A percentile compares a stretch with the other conserved stretches of the same genome.
phyloP scores from a whole-genome alignment of 257 asterid species.

The Scutellaria minor region DNA sequence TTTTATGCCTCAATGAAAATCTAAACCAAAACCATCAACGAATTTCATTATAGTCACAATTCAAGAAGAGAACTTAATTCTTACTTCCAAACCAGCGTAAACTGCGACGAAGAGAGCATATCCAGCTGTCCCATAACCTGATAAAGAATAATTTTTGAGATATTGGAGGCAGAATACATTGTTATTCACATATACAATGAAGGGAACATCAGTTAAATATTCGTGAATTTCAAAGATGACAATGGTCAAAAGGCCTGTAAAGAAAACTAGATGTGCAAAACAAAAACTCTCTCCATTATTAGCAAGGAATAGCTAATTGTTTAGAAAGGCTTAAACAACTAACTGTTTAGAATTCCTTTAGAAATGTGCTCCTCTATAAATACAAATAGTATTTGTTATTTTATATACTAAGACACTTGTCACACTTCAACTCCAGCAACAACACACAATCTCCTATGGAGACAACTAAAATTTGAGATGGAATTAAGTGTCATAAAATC shows the following conservation, averaged over 20 bases:
- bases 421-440: constrained; percentile 12
- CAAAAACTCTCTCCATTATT: constrained; percentile 2
- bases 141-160: constrained; percentile 25
- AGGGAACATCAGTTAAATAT: background rate
- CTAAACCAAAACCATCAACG: background rate
- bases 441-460: constrained; percentile 10
- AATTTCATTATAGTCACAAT: background rate
- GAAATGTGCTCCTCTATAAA: constrained; percentile 16
- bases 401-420: background rate
- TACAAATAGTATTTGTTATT: background rate
- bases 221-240: constrained; percentile 18
- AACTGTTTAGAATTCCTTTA: constrained; percentile 16
- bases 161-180: constrained; percentile 24
- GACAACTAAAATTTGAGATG: background rate
- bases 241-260: constrained; percentile 24
- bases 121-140: constrained; percentile 97
- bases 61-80: constrained; percentile 35
- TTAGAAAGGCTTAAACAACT: constrained; percentile 15
- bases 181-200: constrained; percentile 7
- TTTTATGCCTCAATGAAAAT: constrained; percentile 1
- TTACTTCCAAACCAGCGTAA: constrained; percentile 94
- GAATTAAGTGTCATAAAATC: background rate
- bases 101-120: constrained; percentile 90
- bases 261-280: constrained; percentile 12
- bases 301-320: background rate